Percentiles rank a stretch among this genome's conserved stretches.
Evolutionary conservation across 352 stramenopile species (phyloP).

Genomic region (Phytophthora hibernalis): DNA sequence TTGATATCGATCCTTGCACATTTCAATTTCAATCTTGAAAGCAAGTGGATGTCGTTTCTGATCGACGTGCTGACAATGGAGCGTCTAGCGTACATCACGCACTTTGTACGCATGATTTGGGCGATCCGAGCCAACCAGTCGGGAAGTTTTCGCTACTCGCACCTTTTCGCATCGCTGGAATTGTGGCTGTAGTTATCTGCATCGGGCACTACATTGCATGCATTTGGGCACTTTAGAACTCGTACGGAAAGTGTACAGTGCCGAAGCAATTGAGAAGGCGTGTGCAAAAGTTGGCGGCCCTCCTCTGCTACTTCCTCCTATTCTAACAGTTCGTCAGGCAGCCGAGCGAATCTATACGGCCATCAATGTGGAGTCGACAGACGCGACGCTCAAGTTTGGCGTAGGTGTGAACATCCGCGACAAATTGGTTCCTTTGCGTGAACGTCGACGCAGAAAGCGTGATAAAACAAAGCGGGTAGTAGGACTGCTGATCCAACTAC

Average conservation of each 20-base stretch:
- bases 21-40: background rate
- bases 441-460: slow-evolving; percentile 18
- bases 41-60: slow-evolving; percentile 1
- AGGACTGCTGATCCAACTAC: too few relatives aligned
- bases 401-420: slow-evolving; percentile 32
- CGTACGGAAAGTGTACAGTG: slow-evolving; percentile 33
- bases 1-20: slow-evolving; percentile 14
- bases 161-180: slow-evolving; percentile 49
- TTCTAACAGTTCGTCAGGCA: slow-evolving; percentile 24
- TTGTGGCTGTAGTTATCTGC: slow-evolving; percentile 48
- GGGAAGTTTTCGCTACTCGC: slow-evolving; percentile 40
- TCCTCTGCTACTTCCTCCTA: slow-evolving; percentile 4
- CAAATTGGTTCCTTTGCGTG: slow-evolving; percentile 31
- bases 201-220: slow-evolving; percentile 63
- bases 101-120: slow-evolving; percentile 42
- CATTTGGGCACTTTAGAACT: slow-evolving; percentile 47
- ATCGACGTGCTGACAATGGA: slow-evolving; percentile 26
- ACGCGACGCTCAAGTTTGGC: slow-evolving; percentile 38
- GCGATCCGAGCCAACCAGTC: slow-evolving; percentile 21
- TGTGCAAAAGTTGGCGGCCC: slow-evolving; percentile 18
- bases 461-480: background rate
- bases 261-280: slow-evolving; percentile 24
- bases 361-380: slow-evolving; percentile 34
- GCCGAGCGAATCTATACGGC: slow-evolving; percentile 37
- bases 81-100: slow-evolving; percentile 30